Evolutionary conservation across 2,329 filamentous ascomycete genomes (phyloP), one percentile per base, ranked within the genome.

Genomic region (Eurotiales sp.): DNA sequence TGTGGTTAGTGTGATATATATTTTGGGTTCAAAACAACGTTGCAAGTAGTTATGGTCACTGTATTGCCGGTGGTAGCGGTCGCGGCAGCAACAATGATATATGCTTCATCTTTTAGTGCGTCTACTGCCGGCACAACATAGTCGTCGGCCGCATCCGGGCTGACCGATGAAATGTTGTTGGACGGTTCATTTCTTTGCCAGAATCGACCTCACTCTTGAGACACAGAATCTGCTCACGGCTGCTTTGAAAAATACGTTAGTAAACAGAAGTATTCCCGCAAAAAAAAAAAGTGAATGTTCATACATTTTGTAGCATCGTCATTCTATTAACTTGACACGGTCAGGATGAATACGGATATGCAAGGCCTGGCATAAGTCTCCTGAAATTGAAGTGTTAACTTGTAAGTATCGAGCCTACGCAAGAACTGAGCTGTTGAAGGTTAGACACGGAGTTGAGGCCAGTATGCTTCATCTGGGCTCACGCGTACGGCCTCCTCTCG

Each of bases 21-120:
- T 66, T 1, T 56, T 8, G 55, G 59, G 44, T 67, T 62, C 8
- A 50, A 48, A 3, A 68, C 53, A 2, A 63, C 54, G 36, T 70
- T 56, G 54, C 66, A 68, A 2, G 58, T 37, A 21, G 62, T 60
- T 39, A 67, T 61, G 1, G 61, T 69, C 53, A 69, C 46, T 3
- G 60, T 63, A 55, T 69, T 69, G 1, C 66, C 66, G 0, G 67
- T 70, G 1, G 66, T 70, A 45, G 68, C 66, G 3, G 66, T 58
- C 1, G 64, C 65, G 1, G 67, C 66, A 8, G 54, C 60, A 25
- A 66, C 44, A 39, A 67, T 34, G 29, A 58, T 56, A 50, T 59
- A 64, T 10, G 56, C 60, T 47, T 68, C 59, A 43, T 65, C 59
- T 46, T 59, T 62, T 14, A 66, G 55, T 37, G 66, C 46, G 4